Evolutionary conservation across 306 rosid species (phyloP), one percentile per base, ranked within the genome.

Genomic region (Cicer arietinum): DNA sequence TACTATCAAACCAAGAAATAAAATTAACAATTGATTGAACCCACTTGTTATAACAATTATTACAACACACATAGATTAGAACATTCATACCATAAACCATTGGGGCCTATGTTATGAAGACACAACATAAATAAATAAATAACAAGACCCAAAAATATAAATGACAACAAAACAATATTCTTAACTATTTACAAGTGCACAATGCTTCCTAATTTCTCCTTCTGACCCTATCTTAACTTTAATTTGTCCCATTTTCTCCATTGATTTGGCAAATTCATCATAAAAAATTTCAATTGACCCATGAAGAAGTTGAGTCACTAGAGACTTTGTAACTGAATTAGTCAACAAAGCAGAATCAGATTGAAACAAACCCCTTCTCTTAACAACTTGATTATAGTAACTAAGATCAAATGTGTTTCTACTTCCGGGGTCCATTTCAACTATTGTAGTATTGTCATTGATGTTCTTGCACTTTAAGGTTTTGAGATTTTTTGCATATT

Each of bases 381-480:
- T 91, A 10, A 89, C 66, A 2, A 94, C 80, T 1, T 25, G 85
- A 0, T 64, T 22, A 80, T 83, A 94, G 83, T 94, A 94, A 74
- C 86, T 52, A 6, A 90, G 91, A 75, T 94, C 98, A 79, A 94
- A 94, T 64, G 98, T 86, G 18, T 86, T 82, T 79, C 73, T 83
- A 52, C 98, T 94, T 46, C 98, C 98, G 0, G 98, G 98, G 81
- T 94, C 98, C 97, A 94, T 89, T 83, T 89, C 97, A 16, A 91
- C 89, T 1, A 10, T 25, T 56, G 91, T 83, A 17, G 78, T 84
- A 56, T 80, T 91, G 53, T 84, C 96, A 52, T 45, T 88, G 10
- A 69, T 77, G 66, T 57, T 87, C 76, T 54, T 84, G 84, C 98
- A 94, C 80, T 94, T 94, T 7, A 77, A 91, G 13, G 86, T 80